These are phyloP conservation scores for Tolypocladium amazonense DNA, from an alignment of 2,329 filamentous ascomycete species.

Conservation along the genomic window DNA sequence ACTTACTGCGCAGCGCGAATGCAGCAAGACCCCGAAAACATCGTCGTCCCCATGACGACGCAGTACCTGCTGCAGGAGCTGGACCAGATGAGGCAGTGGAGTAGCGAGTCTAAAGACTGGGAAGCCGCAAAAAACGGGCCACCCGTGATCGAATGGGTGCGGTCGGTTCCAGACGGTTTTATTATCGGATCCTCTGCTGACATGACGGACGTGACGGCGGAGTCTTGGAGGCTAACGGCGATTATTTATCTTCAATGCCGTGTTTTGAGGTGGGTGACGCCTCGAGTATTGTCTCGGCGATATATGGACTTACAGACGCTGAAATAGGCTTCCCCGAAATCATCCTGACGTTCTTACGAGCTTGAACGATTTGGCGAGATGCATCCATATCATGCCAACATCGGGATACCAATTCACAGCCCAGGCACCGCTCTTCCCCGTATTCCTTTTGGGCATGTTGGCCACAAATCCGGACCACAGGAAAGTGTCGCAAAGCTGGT, in stretches of 20 bases:
- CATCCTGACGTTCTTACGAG: constrained; percentile 22
- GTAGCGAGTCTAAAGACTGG: constrained; percentile 16
- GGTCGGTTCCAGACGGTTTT: constrained; percentile 10
- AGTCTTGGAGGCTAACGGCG: constrained; percentile 28
- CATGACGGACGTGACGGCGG: constrained; percentile 30
- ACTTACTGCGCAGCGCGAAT: constrained; percentile 24
- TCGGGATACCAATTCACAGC: constrained; percentile 28
- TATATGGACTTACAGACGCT: neutral
- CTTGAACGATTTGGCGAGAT: constrained; percentile 21
- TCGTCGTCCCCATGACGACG: constrained; percentile 19
- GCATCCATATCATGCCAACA: constrained; percentile 29
- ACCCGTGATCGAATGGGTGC: constrained; percentile 19
- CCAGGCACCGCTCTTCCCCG: constrained; percentile 29
- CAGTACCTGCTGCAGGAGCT: constrained; percentile 16
- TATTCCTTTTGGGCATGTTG: constrained; percentile 28
- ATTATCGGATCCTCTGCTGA: constrained; percentile 15
- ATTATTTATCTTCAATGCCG: constrained; percentile 29
- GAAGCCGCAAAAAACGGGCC: constrained; percentile 6
- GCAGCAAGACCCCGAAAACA: constrained; percentile 19
- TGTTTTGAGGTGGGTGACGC: constrained; percentile 19
- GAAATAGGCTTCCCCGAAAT: constrained; percentile 23
- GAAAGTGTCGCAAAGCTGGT: constrained; percentile 21
- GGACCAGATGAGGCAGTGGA: constrained; percentile 23
- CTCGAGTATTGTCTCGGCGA: neutral
- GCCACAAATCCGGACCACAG: constrained; percentile 17